Evolutionary conservation across 176 grass and related monocot genomes (phyloP), one percentile per base, ranked within the genome.

Genomic region (Carex littledalei): DNA sequence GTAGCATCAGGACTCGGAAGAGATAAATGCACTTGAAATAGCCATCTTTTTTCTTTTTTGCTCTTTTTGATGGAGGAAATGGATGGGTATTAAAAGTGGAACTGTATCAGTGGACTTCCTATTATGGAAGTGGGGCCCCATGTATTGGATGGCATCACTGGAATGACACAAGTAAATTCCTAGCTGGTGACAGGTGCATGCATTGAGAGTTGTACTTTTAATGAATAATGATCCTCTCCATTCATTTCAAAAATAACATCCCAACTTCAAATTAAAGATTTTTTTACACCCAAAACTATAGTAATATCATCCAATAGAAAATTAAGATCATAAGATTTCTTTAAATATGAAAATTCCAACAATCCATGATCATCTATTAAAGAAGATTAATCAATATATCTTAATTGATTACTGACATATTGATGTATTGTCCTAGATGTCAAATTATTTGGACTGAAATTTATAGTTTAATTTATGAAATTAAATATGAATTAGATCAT

Each of bases 161-260:
- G 70, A 53, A 85, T 85, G 54, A 85, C 70, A 85, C 63, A 78
- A 76, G 15, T 32, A 67, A 54, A 85, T 55, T 12, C 83, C 11
- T 5, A 16, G 60, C 60, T 24, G 21, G 34, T 72, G 15, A 50
- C 2, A 50, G 47, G 47, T 50, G 10, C 43, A 22, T 54, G 72
- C 41, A 76, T 22, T 17, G 12, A 57, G 15, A 10, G 17, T 76
- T 50, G 35, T 4, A n/a, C 18, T 50, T 43, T 5, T 5, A 21
- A 35, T 50, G 6, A 21, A 54, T 5, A 21, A 35, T 50, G 16
- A 21, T 77, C 39, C 72, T 77, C 43, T 77, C 72, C 32, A 50
- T 53, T 77, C 11, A 2, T 24, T 63, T 62, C 6, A 58, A 18
- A 6, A 58, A n/a, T 58, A 58, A 60, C 57, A 20, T 7, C 6